phyloP scores from a whole-genome alignment of 768 basidiomycete species.

The Lactarius sanguifluus region DNA sequence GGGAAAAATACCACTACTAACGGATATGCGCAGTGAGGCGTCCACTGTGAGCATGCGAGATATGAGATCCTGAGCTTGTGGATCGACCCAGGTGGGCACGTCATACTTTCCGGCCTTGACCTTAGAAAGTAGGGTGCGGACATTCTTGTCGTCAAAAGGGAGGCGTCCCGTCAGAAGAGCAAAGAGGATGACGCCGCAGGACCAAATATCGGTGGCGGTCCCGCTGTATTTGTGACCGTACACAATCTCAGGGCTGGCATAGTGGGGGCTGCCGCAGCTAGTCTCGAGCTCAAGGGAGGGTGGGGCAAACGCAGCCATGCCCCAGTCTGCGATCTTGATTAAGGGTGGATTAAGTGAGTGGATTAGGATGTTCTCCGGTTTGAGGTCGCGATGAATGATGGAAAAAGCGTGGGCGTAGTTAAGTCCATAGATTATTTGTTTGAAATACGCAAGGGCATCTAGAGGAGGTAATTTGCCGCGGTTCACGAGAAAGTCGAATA shows the following conservation, averaged over 20 bases:
- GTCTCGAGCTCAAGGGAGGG: conserved; percentile 86
- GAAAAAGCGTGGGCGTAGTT: conserved; percentile 98
- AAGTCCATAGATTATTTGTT: conserved; percentile 92
- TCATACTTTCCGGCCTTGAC: conserved; percentile 86
- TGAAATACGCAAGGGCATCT: conserved; percentile 90
- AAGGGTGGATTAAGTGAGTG: conserved; percentile 76
- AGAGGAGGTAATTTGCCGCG: conserved; percentile 73
- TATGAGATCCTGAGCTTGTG: conserved; percentile 82
- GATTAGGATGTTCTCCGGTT: conserved; percentile 95
- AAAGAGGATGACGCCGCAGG: conserved; percentile 91
- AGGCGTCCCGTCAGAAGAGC: conserved; percentile 87
- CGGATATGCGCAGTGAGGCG: conserved; percentile 74
- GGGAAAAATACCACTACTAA: conserved; percentile 39
- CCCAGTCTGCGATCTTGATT: conserved; percentile 97
- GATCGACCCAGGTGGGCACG: conserved; percentile 77
- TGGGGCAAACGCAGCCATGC: conserved; percentile 95
- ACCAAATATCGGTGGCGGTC: conserved; percentile 93
- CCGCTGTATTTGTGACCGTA: conserved; percentile 88
- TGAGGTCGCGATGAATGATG: conserved; percentile 96
- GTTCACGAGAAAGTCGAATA: conserved; percentile 95
- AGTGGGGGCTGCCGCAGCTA: conserved; percentile 95
- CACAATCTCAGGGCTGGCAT: conserved; percentile 95
- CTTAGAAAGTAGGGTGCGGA: conserved; percentile 72
- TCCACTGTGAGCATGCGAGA: conserved; percentile 88
- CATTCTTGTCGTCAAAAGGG: conserved; percentile 92